phyloP scores from a whole-genome alignment of 2,329 filamentous ascomycete species.

The Fusarium denticulatum region DNA sequence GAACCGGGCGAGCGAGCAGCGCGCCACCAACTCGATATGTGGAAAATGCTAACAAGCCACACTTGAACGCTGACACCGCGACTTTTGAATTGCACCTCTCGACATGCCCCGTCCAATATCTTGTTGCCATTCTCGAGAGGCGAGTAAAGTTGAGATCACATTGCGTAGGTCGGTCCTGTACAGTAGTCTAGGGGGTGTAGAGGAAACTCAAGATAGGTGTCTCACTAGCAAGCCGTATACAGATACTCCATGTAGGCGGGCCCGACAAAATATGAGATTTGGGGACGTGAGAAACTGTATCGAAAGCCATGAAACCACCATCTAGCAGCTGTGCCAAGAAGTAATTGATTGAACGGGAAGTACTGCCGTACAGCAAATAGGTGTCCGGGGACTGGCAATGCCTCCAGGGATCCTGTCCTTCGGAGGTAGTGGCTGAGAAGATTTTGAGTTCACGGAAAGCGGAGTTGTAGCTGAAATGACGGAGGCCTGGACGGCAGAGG shows the following conservation, averaged over 20 bases:
- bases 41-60: slow-evolving; percentile 32
- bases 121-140: slow-evolving; percentile 17
- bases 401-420: slow-evolving; percentile 25
- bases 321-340: slow-evolving; percentile 6
- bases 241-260: not conserved
- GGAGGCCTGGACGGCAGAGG: slow-evolving; percentile 20
- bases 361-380: slow-evolving; percentile 3
- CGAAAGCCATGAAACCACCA: slow-evolving; percentile 3
- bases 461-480: slow-evolving; percentile 38
- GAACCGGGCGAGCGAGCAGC: slow-evolving; percentile 12
- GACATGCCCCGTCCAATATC: slow-evolving; percentile 17
- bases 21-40: slow-evolving; percentile 34
- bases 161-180: not conserved
- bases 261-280: not conserved
- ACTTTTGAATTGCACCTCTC: slow-evolving; percentile 3
- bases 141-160: slow-evolving; percentile 23
- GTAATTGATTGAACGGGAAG: slow-evolving; percentile 19
- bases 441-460: slow-evolving; percentile 36
- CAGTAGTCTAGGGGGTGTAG: slow-evolving; percentile 6
- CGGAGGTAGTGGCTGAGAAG: slow-evolving; percentile 28
- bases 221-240: slow-evolving; percentile 11
- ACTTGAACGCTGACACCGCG: slow-evolving; percentile 18
- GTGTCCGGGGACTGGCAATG: slow-evolving; percentile 7
- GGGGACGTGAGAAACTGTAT: slow-evolving; percentile 9
- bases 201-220: slow-evolving; percentile 6